phyloP scores from a whole-genome alignment of 768 basidiomycete genomes.

The Rubroboletus satanas region DNA sequence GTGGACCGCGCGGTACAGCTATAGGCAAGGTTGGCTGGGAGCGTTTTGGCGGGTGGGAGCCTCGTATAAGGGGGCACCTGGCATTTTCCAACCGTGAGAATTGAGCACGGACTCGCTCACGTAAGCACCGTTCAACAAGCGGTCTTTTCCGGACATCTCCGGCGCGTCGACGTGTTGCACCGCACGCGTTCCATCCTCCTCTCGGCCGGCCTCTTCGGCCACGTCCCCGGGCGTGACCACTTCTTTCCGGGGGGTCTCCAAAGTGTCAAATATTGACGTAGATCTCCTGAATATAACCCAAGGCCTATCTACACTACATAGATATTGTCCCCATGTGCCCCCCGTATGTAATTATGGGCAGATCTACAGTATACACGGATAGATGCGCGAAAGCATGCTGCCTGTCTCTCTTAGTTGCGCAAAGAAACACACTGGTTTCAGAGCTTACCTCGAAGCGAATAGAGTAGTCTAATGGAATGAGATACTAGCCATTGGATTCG shows the following conservation, averaged over 20 bases:
- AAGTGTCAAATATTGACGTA: background rate
- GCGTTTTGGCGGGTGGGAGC: constrained; percentile 37
- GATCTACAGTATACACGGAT: constrained; percentile 15
- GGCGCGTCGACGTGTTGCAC: constrained; percentile 19
- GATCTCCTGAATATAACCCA: background rate
- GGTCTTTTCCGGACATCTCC: constrained; percentile 20
- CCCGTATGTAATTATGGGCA: constrained; percentile 14
- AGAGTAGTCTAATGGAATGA: background rate
- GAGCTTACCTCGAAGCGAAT: constrained; percentile 9
- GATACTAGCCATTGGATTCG: constrained; percentile 16
- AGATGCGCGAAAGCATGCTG: constrained; percentile 12
- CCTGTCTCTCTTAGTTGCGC: background rate
- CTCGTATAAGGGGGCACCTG: constrained; percentile 32
- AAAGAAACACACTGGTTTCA: background rate
- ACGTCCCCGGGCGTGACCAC: constrained; percentile 6
- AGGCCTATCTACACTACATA: background rate
- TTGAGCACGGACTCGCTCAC: constrained; percentile 35
- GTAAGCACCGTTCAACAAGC: constrained; percentile 34
- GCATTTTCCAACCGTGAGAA: constrained; percentile 34
- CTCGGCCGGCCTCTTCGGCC: constrained; percentile 26
- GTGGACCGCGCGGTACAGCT: constrained; percentile 33
- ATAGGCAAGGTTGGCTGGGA: constrained; percentile 37
- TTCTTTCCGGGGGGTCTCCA: constrained; percentile 15
- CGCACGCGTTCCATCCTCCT: background rate
- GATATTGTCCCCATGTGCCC: constrained; percentile 7